phyloP scores from a whole-genome alignment of 306 rosid species.

The Rosa chinensis region DNA sequence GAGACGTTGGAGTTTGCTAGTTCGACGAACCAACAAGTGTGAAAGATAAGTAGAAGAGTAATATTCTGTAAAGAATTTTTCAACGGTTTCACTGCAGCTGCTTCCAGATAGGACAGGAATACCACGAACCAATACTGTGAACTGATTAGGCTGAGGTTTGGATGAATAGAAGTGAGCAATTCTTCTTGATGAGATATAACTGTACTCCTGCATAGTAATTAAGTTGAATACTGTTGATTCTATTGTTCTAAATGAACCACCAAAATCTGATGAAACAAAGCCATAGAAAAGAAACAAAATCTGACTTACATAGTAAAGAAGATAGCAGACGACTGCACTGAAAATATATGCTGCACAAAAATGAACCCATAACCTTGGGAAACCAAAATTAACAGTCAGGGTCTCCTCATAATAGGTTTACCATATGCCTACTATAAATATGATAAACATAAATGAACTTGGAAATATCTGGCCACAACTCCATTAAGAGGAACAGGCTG shows the following conservation, averaged over 20 bases:
- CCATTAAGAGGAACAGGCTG: background rate
- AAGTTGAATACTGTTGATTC: constrained; percentile 10
- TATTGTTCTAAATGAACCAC: constrained; percentile 15
- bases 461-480: background rate
- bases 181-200: constrained; percentile 64
- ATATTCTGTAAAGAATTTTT: constrained; percentile 61
- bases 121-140: constrained; percentile 61
- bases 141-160: constrained; percentile 62
- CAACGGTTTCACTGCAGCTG: constrained; percentile 62
- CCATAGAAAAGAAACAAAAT: constrained; percentile 15
- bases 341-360: constrained; percentile 73
- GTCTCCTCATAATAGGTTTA: constrained; percentile 20
- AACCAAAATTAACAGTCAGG: constrained; percentile 39
- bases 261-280: constrained; percentile 12
- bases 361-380: constrained; percentile 84
- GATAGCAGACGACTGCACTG: constrained; percentile 84
- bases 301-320: constrained; percentile 73
- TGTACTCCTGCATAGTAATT: constrained; percentile 57
- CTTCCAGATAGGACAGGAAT: constrained; percentile 67
- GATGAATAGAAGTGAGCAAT: constrained; percentile 52
- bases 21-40: constrained; percentile 54
- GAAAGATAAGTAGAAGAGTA: constrained; percentile 79
- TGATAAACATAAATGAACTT: constrained; percentile 2
- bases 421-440: constrained; percentile 13
- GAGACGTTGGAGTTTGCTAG: constrained; percentile 59